Conservation (phyloP, 2,329 filamentous ascomycete species). For the Aureobasidium namibiae region DNA sequence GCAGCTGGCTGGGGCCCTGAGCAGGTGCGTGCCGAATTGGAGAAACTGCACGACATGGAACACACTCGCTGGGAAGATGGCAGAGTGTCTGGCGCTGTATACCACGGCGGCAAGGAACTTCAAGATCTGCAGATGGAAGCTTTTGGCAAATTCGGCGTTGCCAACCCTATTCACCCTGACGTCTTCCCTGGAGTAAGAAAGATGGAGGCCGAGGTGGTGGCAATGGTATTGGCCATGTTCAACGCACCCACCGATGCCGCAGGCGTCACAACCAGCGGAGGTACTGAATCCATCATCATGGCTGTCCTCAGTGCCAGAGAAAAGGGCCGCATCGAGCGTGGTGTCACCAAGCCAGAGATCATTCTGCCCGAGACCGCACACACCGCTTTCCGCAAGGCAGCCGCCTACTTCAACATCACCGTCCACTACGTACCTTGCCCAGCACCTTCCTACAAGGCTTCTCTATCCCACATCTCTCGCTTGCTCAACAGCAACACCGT, state of each 20-base stretch:
- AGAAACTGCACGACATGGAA: slow-evolving; percentile 72
- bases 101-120: slow-evolving; percentile 81
- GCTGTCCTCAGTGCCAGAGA: slow-evolving; percentile 84
- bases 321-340: slow-evolving; percentile 76
- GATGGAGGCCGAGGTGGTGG: slow-evolving; percentile 97
- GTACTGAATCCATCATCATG: slow-evolving; percentile 95
- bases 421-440: slow-evolving; percentile 82
- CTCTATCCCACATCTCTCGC: slow-evolving; percentile 66
- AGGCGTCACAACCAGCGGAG: slow-evolving; percentile 84
- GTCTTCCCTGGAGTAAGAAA: slow-evolving; percentile 96
- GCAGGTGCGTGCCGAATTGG: slow-evolving; percentile 69
- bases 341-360: slow-evolving; percentile 91
- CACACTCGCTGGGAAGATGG: slow-evolving; percentile 97
- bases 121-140: slow-evolving; percentile 83
- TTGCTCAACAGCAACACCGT: slow-evolving; percentile 92
- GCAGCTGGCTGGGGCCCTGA: slow-evolving; percentile 77
- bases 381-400: slow-evolving; percentile 92
- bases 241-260: slow-evolving; percentile 78
- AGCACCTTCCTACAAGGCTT: slow-evolving; percentile 75
- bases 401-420: slow-evolving; percentile 94
- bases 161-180: slow-evolving; percentile 95
- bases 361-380: slow-evolving; percentile 92
- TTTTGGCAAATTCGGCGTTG: slow-evolving; percentile 87
- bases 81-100: slow-evolving; percentile 87
- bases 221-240: slow-evolving; percentile 77